Conservation (phyloP, 441 rosid species). For the Aquilaria agallochum region DNA sequence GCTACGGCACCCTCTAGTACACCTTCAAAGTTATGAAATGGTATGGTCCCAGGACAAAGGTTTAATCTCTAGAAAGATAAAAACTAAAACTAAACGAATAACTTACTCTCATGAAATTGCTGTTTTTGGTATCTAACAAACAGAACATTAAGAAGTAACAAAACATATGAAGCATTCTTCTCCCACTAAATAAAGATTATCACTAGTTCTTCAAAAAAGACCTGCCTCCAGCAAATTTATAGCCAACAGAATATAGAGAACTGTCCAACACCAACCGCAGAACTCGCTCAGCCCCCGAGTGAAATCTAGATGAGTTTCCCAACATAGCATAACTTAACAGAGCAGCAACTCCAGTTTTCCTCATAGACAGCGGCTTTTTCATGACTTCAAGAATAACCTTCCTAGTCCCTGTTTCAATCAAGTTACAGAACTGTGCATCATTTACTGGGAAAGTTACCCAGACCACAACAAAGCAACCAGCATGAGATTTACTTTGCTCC, state of each 20-base stretch:
- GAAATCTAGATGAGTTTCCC: constrained; percentile 57
- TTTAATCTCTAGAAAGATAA: too few relatives aligned
- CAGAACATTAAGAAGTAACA: not conserved
- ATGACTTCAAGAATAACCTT: constrained; percentile 66
- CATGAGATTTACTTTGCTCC: too few relatives aligned
- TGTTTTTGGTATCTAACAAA: too few relatives aligned
- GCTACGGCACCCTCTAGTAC: too few relatives aligned
- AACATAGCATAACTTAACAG: constrained; percentile 67
- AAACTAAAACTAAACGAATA: too few relatives aligned
- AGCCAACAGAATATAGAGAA: constrained; percentile 46
- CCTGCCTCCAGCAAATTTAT: constrained; percentile 61
- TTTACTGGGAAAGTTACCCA: too few relatives aligned
- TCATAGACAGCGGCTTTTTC: constrained; percentile 40
- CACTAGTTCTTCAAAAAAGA: constrained; percentile 15
- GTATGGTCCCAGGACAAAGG: too few relatives aligned
- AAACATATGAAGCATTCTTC: constrained; percentile 4
- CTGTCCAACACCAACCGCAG: constrained; percentile 47
- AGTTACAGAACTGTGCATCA: constrained; percentile 12
- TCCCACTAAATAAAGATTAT: not conserved
- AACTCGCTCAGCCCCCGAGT: constrained; percentile 66
- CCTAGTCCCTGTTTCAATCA: constrained; percentile 52
- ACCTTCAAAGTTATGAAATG: too few relatives aligned
- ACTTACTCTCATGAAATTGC: too few relatives aligned
- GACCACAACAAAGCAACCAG: too few relatives aligned
- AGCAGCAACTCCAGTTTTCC: constrained; percentile 64